Base-by-base conservation (phyloP, 1,139 yeast species). In the Saccharomyces hybrid region DNA sequence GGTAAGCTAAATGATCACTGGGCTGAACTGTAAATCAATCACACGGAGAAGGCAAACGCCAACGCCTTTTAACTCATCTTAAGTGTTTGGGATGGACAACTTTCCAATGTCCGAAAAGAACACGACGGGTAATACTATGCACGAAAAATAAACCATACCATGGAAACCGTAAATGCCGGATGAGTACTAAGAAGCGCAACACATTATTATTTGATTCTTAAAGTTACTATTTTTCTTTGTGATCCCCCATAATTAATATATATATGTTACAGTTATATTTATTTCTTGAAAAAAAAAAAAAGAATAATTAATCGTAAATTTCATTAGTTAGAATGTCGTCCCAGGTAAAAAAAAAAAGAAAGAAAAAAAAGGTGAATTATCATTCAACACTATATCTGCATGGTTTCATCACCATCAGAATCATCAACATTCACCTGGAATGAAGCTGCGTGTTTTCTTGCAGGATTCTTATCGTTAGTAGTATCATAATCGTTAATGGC, bases 341-440 rank as follows among this genome's bases (percentile, higher is more conserved):
- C 25, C 44, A 16, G 19, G 25, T 7, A 38, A 16, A 11, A 38
- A 19, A 7, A 19, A 38, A 38, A 19, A 38, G 19, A 19, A 38
- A 38, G 11, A 16, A 2, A 38, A 38, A 19, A 23, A 23, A 23
- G 25, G 25, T 23, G 25, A 23, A 19, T 38, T 34, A n/a, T 19
- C 14, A 5, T 38, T 5, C 13, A 11, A 19, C 19, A 38, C 25
- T 38, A 38, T 38, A 38, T 38, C 13, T 19, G 25, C 44, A 38
- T 38, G 25, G 44, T 38, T 14, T 38, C 44, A 38, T 38, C 44
- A 38, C 44, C 44, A 19, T 38, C 44, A 16, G 44, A 38, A 19
- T 38, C 55, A 34, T 51, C 56, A 3, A 53, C 38, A 32, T 47
- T 32, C 42, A 50, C 49, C 29, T 46, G 48, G 48, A 38, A 38